Evolutionary conservation across 2,329 filamentous ascomycete genomes (phyloP), one percentile per base, ranked within the genome.

Genomic region (Paecilomyces variotii): DNA sequence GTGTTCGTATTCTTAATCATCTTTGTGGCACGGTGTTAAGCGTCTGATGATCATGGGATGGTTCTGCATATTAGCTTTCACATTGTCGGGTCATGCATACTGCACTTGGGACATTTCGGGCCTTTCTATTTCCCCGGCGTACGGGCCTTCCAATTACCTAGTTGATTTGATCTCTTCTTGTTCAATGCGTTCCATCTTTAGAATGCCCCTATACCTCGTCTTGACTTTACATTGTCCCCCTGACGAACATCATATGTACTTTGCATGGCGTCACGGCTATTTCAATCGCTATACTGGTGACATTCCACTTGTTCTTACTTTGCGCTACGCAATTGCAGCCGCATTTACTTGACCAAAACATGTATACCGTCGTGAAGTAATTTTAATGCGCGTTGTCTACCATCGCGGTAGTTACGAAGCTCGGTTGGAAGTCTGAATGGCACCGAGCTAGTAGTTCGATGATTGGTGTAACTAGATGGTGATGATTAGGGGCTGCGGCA

Each of bases 1-100:
- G 28, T 54, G 60, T 57, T 62, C 19, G 9, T 45, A 19, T 24
- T 45, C n/a, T 14, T 45, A n/a, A 19, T 45, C n/a, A 45, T 45
- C 19, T 39, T 45, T 6, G 7, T 45, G 2, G 10, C 32, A 5
- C 39, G n/a, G 39, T 45, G n/a, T 45, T 24, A 45, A 45, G 39
- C 19, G 39, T 45, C 39, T 45, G n/a, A 19, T 45, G 7, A 45
- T 24, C 14, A 45, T 19, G 39, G 39, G n/a, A 45, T 19, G 39
- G 14, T 45, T 45, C 39, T 45, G 39, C 39, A 45, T 45, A 3
- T 45, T 10, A 45, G 39, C 5, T 45, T 45, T 19, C 39, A 5
- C 19, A 19, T 12, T 39, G 6, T 45, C 19, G 7, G 30, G 9
- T n/a, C 19, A 19, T n/a, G 39, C 39, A 45, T 45, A 19, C 14